These are phyloP conservation scores for Ambrosiella xylebori DNA, from an alignment of 2,329 filamentous ascomycete species.

Conservation along the genomic window DNA sequence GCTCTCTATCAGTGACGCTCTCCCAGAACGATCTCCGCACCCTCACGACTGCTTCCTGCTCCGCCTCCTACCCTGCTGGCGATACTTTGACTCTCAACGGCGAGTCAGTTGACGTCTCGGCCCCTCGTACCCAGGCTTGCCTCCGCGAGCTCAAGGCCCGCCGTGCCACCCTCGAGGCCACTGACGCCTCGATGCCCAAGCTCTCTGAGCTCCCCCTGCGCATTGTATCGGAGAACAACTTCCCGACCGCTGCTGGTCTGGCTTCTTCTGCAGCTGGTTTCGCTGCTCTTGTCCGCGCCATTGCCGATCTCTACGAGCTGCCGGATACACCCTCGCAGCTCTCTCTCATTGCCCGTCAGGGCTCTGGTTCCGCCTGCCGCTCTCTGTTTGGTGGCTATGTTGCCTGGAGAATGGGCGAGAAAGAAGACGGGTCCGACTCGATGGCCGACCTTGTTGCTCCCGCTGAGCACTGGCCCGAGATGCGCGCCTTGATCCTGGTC, in stretches of 20 bases:
- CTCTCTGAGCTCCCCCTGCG: constrained; percentile 61
- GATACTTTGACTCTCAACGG: constrained; percentile 74
- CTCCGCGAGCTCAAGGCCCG: constrained; percentile 70
- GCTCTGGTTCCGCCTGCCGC: constrained; percentile 85
- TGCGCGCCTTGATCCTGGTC: constrained; percentile 83
- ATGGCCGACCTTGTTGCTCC: constrained; percentile 76
- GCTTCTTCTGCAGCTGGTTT: constrained; percentile 55
- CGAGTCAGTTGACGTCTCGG: constrained; percentile 64
- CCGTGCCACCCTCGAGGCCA: constrained; percentile 55
- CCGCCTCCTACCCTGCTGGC: constrained; percentile 44
- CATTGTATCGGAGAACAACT: constrained; percentile 95
- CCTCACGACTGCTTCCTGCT: constrained; percentile 89
- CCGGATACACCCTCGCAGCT: constrained; percentile 67
- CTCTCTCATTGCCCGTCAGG: constrained; percentile 77
- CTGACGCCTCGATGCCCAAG: constrained; percentile 59
- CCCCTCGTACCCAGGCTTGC: constrained; percentile 84
- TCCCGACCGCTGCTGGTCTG: constrained; percentile 89
- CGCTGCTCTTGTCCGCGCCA: constrained; percentile 59
- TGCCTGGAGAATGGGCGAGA: constrained; percentile 70
- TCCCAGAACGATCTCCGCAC: constrained; percentile 87
- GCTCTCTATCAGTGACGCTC: constrained; percentile 89
- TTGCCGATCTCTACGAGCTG: constrained; percentile 82
- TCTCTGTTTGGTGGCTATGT: constrained; percentile 91
- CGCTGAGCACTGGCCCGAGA: constrained; percentile 82
- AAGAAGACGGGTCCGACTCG: constrained; percentile 68